These are phyloP conservation scores for Penicillium sp. DNA, from an alignment of 2,329 filamentous ascomycete species.

Conservation along the genomic window DNA sequence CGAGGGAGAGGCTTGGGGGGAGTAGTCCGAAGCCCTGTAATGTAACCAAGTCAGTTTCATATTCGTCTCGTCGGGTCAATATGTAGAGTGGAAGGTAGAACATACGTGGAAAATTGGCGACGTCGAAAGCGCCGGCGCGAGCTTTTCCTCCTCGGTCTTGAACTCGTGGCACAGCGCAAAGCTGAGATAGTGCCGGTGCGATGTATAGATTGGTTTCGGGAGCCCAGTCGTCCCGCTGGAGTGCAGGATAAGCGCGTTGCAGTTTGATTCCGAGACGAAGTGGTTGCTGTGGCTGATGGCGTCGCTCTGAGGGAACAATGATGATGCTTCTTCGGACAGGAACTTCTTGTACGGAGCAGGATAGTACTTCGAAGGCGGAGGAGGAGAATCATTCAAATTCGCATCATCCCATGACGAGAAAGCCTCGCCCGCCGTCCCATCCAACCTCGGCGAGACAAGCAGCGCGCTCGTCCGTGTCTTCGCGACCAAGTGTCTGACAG, in stretches of 20 bases:
- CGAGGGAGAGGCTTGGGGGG: not conserved
- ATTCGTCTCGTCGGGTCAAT: not conserved
- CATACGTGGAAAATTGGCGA: not conserved
- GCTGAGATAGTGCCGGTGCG: slow-evolving; percentile 1
- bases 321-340: not conserved
- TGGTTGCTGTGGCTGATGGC: not conserved
- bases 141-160: not conserved
- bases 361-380: not conserved
- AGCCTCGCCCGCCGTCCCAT: not conserved
- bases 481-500: not conserved
- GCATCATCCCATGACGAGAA: not conserved
- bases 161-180: slow-evolving; percentile 1
- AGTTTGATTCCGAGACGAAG: not conserved
- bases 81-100: not conserved
- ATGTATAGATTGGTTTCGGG: slow-evolving; percentile 1
- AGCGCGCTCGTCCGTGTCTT: not conserved
- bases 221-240: slow-evolving; percentile 3
- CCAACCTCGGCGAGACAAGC: not conserved
- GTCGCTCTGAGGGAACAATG: not conserved
- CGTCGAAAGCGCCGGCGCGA: not conserved
- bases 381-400: not conserved
- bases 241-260: slow-evolving; percentile 4
- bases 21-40: slow-evolving; percentile 4
- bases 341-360: not conserved
- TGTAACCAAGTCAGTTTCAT: not conserved